phyloP scores from a whole-genome alignment of 495 filamentous ascomycete genomes.

The Penicillium steckii region DNA sequence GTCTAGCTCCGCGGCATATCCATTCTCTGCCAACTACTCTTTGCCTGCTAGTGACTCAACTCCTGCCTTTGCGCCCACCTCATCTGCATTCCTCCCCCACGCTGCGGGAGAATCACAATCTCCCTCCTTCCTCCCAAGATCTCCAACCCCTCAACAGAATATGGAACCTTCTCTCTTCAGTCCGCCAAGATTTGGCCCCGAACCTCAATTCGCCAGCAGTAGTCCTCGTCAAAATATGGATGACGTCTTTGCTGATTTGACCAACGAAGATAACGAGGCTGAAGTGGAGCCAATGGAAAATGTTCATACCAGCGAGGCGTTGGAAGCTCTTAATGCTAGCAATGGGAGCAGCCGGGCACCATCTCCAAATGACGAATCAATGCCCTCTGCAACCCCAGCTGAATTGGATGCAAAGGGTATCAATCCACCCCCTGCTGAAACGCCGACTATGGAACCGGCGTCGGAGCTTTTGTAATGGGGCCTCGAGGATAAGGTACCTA shows the following conservation, averaged over 20 bases:
- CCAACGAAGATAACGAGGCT: constrained; percentile 43
- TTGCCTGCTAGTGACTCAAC: constrained; percentile 38
- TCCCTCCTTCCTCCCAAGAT: constrained; percentile 41
- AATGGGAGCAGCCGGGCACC: constrained; percentile 32
- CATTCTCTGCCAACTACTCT: constrained; percentile 43
- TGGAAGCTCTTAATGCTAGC: constrained; percentile 44
- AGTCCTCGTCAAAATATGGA: constrained; percentile 45
- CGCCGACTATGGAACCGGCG: not conserved
- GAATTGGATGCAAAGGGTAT: not conserved
- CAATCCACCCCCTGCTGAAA: not conserved
- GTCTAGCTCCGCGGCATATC: constrained; percentile 32
- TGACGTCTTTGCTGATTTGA: constrained; percentile 49
- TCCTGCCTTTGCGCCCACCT: constrained; percentile 39
- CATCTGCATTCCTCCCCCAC: constrained; percentile 43
- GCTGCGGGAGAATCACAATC: constrained; percentile 32
- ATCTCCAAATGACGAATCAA: constrained; percentile 17
- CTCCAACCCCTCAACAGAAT: constrained; percentile 36
- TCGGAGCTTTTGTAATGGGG: constrained; percentile 22
- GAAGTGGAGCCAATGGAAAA: constrained; percentile 44
- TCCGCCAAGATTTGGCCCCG: constrained; percentile 36
- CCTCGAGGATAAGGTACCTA: too few species aligned
- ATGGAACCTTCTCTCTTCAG: constrained; percentile 44
- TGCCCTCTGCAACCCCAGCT: not conserved
- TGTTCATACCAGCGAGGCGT: constrained; percentile 45
- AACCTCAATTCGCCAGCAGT: constrained; percentile 33